phyloP scores from a whole-genome alignment of 768 basidiomycete genomes.

The Boletus rex-veris region DNA sequence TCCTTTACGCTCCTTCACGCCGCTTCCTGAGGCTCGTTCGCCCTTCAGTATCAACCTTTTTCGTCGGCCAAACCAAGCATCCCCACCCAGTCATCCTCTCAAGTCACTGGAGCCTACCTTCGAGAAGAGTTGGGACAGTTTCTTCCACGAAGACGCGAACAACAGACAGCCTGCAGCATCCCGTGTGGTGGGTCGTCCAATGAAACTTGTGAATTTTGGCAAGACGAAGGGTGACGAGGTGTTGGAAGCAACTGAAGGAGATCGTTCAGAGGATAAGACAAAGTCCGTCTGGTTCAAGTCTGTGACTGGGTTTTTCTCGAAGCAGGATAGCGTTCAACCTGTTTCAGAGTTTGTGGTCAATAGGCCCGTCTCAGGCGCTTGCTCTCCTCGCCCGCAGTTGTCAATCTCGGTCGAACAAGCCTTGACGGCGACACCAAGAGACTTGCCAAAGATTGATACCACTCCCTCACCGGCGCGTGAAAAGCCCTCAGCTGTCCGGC shows the following conservation, averaged over 20 bases:
- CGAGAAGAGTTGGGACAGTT: slow-evolving; percentile 45
- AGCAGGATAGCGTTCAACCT: slow-evolving; percentile 14
- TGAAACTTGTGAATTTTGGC: slow-evolving; percentile 45
- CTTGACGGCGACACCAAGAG: slow-evolving; percentile 22
- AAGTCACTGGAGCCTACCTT: slow-evolving; percentile 29
- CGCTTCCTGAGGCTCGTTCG: slow-evolving; percentile 40
- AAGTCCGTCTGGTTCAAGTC: slow-evolving; percentile 37
- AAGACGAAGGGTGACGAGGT: slow-evolving; percentile 36
- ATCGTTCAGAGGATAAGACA: slow-evolving; percentile 27
- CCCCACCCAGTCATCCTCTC: slow-evolving; percentile 24
- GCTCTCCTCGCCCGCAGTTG: slow-evolving; percentile 33
- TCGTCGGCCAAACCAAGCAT: slow-evolving; percentile 34
- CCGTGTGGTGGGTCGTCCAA: slow-evolving; percentile 30
- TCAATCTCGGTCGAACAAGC: slow-evolving; percentile 44
- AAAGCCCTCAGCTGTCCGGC: slow-evolving; percentile 30
- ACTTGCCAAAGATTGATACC: slow-evolving; percentile 31
- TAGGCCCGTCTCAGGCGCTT: slow-evolving; percentile 10
- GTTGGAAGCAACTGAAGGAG: slow-evolving; percentile 5
- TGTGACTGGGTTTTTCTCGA: slow-evolving; percentile 30
- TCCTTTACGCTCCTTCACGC: slow-evolving; percentile 47
- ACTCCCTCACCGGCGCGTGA: slow-evolving; percentile 23
- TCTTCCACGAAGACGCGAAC: slow-evolving; percentile 33
- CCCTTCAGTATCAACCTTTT: slow-evolving; percentile 34
- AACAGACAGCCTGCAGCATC: slow-evolving; percentile 23
- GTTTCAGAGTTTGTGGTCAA: slow-evolving; percentile 20